Percentiles rank a stretch among this genome's conserved stretches.
These are phyloP conservation scores for Scytalidium sp. DNA, from an alignment of 2,329 filamentous ascomycete genomes.

Conservation along the genomic window DNA sequence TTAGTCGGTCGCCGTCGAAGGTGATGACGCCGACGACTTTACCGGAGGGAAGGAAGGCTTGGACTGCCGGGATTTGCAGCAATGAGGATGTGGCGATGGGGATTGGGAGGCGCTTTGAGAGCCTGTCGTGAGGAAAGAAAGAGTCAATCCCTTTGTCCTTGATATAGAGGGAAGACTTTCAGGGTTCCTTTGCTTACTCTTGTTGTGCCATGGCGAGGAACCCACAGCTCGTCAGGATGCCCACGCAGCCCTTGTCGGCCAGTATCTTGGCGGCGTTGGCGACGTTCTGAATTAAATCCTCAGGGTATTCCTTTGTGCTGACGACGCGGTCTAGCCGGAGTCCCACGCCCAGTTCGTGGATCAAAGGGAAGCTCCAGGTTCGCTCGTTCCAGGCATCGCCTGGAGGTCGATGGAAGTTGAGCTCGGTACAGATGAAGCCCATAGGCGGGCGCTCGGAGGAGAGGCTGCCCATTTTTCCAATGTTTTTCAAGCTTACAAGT, in stretches of 20 bases:
- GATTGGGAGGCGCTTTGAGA: constrained; percentile 30
- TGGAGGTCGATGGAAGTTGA: constrained; percentile 30
- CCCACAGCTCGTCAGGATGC: constrained; percentile 37
- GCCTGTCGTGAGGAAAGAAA: constrained; percentile 10
- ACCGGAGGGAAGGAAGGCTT: constrained; percentile 20
- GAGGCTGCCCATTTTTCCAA: too few relatives aligned
- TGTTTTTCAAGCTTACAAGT: too few relatives aligned
- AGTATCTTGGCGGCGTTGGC: constrained; percentile 31
- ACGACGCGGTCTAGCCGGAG: constrained; percentile 29
- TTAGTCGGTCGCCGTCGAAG: constrained; percentile 25
- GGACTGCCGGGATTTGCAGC: constrained; percentile 31
- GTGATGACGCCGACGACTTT: constrained; percentile 30
- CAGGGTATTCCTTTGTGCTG: constrained; percentile 25
- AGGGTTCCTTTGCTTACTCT: constrained; percentile 23
- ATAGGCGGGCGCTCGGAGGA: too few relatives aligned
- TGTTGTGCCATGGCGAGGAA: constrained; percentile 35
- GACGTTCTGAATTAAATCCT: constrained; percentile 32
- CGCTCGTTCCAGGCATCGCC: constrained; percentile 33
- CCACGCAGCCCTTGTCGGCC: constrained; percentile 30
- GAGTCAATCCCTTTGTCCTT: neutral
- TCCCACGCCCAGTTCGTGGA: constrained; percentile 30
- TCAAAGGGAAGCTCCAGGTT: constrained; percentile 35
- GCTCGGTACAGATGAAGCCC: constrained; percentile 34
- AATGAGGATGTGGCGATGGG: constrained; percentile 34
- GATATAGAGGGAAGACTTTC: neutral